Evolutionary conservation across 1,284 basidiomycete species (phyloP).

Genomic region (Puccinia coronata): DNA sequence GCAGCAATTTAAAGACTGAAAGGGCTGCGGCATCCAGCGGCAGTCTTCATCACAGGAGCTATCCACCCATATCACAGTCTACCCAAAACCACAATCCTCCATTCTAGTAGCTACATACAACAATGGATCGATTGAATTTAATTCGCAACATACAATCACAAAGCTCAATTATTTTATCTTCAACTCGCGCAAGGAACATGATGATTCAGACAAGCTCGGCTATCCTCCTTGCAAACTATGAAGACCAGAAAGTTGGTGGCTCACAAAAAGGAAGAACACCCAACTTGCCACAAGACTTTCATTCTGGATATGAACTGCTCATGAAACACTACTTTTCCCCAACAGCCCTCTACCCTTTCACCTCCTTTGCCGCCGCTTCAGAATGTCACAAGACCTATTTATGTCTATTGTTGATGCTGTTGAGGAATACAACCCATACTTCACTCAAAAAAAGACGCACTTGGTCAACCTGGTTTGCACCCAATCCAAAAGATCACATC

Average conservation of each 20-base stretch:
- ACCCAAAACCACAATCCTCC: no score
- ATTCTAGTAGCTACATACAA: no score
- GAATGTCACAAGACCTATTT: conserved; percentile 7
- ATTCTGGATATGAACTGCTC: not conserved
- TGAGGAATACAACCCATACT: conserved; percentile 28
- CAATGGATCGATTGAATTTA: no score
- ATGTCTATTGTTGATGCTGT: not conserved
- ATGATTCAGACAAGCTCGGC: not conserved
- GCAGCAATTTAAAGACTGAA: not conserved
- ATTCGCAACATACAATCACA: no score
- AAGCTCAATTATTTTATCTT: no score
- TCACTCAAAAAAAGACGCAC: not conserved
- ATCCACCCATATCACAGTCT: no score
- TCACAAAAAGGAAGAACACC: not conserved
- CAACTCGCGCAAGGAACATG: no score
- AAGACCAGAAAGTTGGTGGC: not conserved
- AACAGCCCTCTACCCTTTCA: not conserved
- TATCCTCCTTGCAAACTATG: not conserved
- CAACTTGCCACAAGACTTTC: not conserved
- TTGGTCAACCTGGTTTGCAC: not conserved
- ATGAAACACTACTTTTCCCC: not conserved
- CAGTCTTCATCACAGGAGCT: no score
- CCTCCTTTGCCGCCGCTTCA: not conserved
- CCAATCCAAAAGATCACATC: conserved; percentile 15
- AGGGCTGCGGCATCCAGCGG: no score